phyloP scores from a whole-genome alignment of 331 rosid species.

The Rosa hybrid region DNA sequence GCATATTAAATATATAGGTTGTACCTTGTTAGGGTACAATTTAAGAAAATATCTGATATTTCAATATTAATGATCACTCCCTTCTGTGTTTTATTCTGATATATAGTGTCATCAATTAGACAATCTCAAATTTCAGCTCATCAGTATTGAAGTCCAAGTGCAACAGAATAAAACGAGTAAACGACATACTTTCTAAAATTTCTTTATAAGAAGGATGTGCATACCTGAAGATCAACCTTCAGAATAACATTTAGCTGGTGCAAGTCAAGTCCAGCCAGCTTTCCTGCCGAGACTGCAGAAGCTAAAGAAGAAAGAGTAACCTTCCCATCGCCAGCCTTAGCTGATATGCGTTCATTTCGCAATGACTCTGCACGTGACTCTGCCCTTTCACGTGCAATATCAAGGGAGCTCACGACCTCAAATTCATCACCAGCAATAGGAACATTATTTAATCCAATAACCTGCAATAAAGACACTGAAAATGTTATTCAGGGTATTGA shows the following conservation, averaged over 20 bases:
- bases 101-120: neutral
- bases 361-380: conserved; percentile 71
- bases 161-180: conserved; percentile 15
- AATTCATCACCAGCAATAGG: conserved; percentile 94
- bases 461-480: conserved; percentile 44
- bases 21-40: neutral
- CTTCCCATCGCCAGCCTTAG: conserved; percentile 99
- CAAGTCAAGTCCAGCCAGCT: conserved; percentile 87
- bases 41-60: neutral
- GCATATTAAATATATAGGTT: neutral
- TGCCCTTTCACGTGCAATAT: conserved; percentile 91
- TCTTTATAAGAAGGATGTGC: conserved; percentile 17
- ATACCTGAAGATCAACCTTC: conserved; percentile 99
- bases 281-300: conserved; percentile 87
- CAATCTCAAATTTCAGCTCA: neutral
- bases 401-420: conserved; percentile 84
- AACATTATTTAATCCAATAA: conserved; percentile 87
- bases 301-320: conserved; percentile 96
- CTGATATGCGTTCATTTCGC: conserved; percentile 80
- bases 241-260: conserved; percentile 88
- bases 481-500: conserved; percentile 5
- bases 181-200: conserved; percentile 5
- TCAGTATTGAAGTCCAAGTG: conserved; percentile 8
- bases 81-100: neutral
- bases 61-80: neutral